Base-by-base conservation (phyloP, 1,284 basidiomycete genomes). In the Veloboletus limbatus region DNA sequence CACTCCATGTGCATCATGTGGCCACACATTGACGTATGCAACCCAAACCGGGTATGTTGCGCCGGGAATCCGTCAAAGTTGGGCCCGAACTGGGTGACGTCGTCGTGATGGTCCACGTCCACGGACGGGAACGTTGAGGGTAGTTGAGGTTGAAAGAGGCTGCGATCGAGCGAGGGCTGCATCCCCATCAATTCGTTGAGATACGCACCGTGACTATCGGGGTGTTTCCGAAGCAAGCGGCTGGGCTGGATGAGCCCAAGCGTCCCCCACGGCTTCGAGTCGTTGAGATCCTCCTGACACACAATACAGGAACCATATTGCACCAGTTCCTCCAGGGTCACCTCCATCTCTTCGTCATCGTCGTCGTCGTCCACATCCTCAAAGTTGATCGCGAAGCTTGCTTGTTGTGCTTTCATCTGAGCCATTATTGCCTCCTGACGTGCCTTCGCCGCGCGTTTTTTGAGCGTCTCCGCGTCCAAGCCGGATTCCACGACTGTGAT, bases 1-100 rank as follows among this genome's bases (percentile, higher is more conserved):
- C 97, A 99, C 32, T 86, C 81, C 51, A 96, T 72, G 69, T 99
- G 97, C 95, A 99, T 99, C 76, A 95, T 85, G 65, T 99, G 97
- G 28, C 88, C 93, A 68, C 96, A 99, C 21, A 94, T 87, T 3
- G 94, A 95, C 4, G 87, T 76, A 60, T 95, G 80, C 22, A 98
- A 73, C 6, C 96, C 97, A 56, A 94, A 93, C 24, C 83, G 81
- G 13, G 86, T 87, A 52, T 79, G 80, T 27, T 77, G 72, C 0
- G 80, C 63, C 0, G 90, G 85, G 67, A 92, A 94, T 0, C 82
- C 86, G 50, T 87, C 83, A 52, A 89, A 87, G 55, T 76, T 82
- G 43, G 69, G 72, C 27, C 71, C 66, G 4, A 72, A 67, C 7
- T 69, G 55, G 0, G 70, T 67, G 51, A 76, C 77, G 16, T 75